Conservation (phyloP, 768 basidiomycete genomes). For the Boletus subparvulus region DNA sequence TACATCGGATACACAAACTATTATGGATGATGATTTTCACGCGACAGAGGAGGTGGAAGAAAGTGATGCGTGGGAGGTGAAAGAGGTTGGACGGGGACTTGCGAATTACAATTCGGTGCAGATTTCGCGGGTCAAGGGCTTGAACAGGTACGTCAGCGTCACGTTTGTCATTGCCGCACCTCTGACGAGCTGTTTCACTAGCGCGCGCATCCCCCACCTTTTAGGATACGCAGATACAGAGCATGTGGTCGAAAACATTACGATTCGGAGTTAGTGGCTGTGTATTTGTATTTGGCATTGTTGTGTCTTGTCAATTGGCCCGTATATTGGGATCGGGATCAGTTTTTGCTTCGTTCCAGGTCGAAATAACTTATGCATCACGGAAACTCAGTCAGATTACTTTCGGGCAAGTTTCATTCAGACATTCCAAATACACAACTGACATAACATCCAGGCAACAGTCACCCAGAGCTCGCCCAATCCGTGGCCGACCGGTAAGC, state of each 20-base stretch:
- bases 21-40: conserved; percentile 35
- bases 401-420: conserved; percentile 54
- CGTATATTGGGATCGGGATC: background rate
- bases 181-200: conserved; percentile 34
- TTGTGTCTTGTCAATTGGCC: conserved; percentile 11
- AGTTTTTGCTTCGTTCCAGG: conserved; percentile 10
- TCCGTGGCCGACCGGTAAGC: conserved; percentile 96
- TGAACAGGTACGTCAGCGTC: conserved; percentile 72
- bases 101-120: conserved; percentile 96
- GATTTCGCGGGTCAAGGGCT: conserved; percentile 81
- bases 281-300: conserved; percentile 37
- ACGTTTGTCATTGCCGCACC: background rate
- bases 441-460: conserved; percentile 68
- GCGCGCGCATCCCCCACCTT: conserved; percentile 74
- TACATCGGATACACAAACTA: conserved; percentile 20
- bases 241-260: conserved; percentile 95
- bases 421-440: conserved; percentile 6
- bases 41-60: conserved; percentile 35
- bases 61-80: conserved; percentile 62
- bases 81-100: conserved; percentile 91
- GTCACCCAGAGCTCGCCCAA: conserved; percentile 96
- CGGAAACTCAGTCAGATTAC: conserved; percentile 76
- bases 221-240: conserved; percentile 96
- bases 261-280: conserved; percentile 63
- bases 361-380: conserved; percentile 67